Conservation (phyloP, 768 basidiomycete species). For the Cyathus striatus region DNA sequence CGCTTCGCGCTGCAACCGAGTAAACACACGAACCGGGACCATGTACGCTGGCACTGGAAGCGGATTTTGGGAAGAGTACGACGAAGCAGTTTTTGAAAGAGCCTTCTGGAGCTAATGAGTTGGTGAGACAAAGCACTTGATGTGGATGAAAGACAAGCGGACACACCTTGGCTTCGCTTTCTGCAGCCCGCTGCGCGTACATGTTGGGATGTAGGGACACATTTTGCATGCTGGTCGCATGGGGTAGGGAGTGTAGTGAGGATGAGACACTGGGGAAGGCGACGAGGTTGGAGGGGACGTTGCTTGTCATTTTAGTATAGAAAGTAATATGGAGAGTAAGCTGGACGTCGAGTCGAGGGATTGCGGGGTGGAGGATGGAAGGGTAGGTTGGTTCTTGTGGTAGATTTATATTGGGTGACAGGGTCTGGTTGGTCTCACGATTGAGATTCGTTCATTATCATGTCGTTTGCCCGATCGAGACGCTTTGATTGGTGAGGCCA, state of each 20-base stretch:
- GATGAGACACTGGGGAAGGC: conserved; percentile 71
- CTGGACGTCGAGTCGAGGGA: conserved; percentile 9
- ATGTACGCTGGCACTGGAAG: conserved; percentile 24
- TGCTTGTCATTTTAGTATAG: conserved; percentile 25
- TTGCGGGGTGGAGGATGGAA: conserved; percentile 9
- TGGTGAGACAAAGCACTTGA: conserved; percentile 2
- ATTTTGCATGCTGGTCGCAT: conserved; percentile 64
- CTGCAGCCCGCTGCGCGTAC: conserved; percentile 62
- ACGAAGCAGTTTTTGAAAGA: conserved; percentile 47
- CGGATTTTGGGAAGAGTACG: conserved; percentile 26
- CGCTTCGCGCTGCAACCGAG: neutral
- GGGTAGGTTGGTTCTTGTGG: conserved; percentile 8
- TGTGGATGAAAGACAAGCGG: neutral
- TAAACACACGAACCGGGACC: conserved; percentile 28
- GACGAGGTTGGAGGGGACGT: conserved; percentile 51
- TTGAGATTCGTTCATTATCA: conserved; percentile 18
- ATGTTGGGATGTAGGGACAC: conserved; percentile 65
- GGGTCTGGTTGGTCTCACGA: too few species aligned
- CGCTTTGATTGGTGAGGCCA: too few species aligned
- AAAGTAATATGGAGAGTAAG: conserved; percentile 8
- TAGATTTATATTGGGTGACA: too few species aligned
- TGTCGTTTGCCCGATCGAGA: too few species aligned
- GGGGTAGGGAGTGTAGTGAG: conserved; percentile 62
- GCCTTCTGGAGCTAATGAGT: conserved; percentile 53
- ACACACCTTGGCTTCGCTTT: conserved; percentile 73